Conservation (phyloP, 2,329 filamentous ascomycete species). For the Trichoderma koningiopsis region DNA sequence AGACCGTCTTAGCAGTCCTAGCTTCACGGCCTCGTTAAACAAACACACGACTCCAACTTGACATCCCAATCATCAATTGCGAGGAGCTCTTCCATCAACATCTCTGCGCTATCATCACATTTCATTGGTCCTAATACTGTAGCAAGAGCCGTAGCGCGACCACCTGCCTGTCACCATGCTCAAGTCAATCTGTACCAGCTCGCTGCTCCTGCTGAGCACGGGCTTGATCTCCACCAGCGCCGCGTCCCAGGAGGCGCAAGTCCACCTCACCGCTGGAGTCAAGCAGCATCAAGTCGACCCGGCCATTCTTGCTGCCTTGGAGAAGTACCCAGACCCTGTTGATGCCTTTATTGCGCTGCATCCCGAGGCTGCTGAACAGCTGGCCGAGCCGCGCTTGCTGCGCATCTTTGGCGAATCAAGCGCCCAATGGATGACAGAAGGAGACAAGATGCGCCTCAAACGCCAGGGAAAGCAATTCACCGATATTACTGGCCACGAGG, state of each 20-base stretch:
- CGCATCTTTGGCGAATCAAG: constrained; percentile 65
- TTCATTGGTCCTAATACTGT: not conserved
- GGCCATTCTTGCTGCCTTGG: constrained; percentile 32
- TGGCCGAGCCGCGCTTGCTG: constrained; percentile 56
- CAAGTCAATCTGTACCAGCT: constrained; percentile 20
- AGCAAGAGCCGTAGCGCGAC: not conserved
- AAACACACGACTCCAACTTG: not conserved
- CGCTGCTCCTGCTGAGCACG: constrained; percentile 18
- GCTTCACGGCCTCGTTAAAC: not conserved
- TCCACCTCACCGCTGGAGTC: constrained; percentile 24
- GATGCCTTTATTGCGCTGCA: constrained; percentile 35
- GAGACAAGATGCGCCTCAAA: constrained; percentile 71
- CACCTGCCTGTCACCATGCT: not conserved
- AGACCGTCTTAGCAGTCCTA: not conserved
- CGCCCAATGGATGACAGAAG: constrained; percentile 68
- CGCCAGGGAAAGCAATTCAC: constrained; percentile 70
- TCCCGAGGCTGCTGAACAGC: constrained; percentile 33
- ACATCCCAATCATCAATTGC: not conserved
- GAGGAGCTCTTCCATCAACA: not conserved
- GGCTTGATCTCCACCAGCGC: constrained; percentile 18
- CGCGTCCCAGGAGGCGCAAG: constrained; percentile 24
- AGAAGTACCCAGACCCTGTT: constrained; percentile 35
- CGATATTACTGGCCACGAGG: constrained; percentile 67
- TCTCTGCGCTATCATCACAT: not conserved
- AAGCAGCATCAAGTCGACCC: constrained; percentile 29